phyloP scores from a whole-genome alignment of 352 stramenopile species.

The Globisporangium alternatum region DNA sequence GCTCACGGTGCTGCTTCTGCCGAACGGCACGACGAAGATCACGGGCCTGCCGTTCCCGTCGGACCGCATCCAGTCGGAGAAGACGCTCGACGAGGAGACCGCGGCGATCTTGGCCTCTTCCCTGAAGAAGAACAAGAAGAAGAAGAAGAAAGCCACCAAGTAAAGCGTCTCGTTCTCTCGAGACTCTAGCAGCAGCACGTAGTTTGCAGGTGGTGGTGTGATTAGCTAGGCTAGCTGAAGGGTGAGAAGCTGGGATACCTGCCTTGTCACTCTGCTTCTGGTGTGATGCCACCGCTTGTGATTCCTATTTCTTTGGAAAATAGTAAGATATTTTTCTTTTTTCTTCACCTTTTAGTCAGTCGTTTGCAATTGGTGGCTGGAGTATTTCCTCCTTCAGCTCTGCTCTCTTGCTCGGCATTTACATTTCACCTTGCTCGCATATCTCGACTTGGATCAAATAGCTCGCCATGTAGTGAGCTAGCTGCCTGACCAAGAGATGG shows the following conservation, averaged over 20 bases:
- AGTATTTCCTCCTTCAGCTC: neutral
- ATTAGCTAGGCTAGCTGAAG: constrained; percentile 1
- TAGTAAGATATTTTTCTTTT: constrained; percentile 54
- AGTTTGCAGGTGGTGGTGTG: constrained; percentile 4
- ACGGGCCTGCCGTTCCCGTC: constrained; percentile 91
- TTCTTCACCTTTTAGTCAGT: neutral
- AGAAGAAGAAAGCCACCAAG: constrained; percentile 81
- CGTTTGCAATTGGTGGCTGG: too few relatives aligned
- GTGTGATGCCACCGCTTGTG: neutral
- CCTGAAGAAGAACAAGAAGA: constrained; percentile 96
- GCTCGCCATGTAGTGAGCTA: constrained; percentile 3
- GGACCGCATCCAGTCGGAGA: constrained; percentile 91
- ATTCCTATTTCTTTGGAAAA: constrained; percentile 36
- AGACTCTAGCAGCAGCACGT: constrained; percentile 1
- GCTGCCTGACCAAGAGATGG: too few relatives aligned
- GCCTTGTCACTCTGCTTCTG: neutral
- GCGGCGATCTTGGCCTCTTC: constrained; percentile 88
- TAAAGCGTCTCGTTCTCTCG: constrained; percentile 34
- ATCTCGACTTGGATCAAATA: constrained; percentile 36
- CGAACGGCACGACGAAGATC: constrained; percentile 94
- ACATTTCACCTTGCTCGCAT: constrained; percentile 10
- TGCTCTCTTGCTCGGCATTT: constrained; percentile 10
- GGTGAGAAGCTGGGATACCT: constrained; percentile 14
- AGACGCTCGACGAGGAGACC: constrained; percentile 92
- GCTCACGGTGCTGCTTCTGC: constrained; percentile 97